Evolutionary conservation across 208 protist species (phyloP).

Genomic region (Trypanosoma cruzi): DNA sequence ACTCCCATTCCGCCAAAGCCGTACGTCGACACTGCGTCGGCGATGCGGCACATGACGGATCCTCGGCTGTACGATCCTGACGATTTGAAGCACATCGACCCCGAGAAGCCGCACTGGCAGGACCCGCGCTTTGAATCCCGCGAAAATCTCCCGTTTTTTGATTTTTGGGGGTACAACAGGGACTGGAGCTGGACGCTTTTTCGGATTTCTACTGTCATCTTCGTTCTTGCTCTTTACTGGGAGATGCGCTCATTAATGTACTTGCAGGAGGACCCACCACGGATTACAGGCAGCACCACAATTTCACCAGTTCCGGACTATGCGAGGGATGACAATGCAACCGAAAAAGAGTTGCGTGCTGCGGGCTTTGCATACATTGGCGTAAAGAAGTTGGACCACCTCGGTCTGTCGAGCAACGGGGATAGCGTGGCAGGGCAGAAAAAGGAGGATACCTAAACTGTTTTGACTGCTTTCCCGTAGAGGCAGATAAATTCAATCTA

Average conservation of each 20-base stretch:
- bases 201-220: slow-evolving; percentile 60
- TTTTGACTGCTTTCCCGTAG: background rate
- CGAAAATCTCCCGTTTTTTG: slow-evolving; percentile 80
- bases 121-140: slow-evolving; percentile 82
- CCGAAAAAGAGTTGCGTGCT: slow-evolving; percentile 76
- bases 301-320: slow-evolving; percentile 76
- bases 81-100: slow-evolving; percentile 77
- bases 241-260: slow-evolving; percentile 62
- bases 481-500: background rate
- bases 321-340: slow-evolving; percentile 75
- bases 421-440: background rate
- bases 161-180: slow-evolving; percentile 87
- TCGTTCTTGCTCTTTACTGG: slow-evolving; percentile 66
- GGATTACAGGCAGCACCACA: slow-evolving; percentile 61
- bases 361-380: slow-evolving; percentile 84
- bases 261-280: slow-evolving; percentile 52
- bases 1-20: slow-evolving; percentile 88
- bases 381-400: slow-evolving; percentile 77
- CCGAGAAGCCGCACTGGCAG: slow-evolving; percentile 90
- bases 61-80: slow-evolving; percentile 56
- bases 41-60: slow-evolving; percentile 73
- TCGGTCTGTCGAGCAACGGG: slow-evolving; percentile 29
- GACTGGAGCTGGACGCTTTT: slow-evolving; percentile 92
- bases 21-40: slow-evolving; percentile 77
- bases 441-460: background rate